Percentiles rank a stretch among this genome's conserved stretches.
phyloP scores from a whole-genome alignment of 176 grass and related monocot species.

The Rhynchospora breviuscula region DNA sequence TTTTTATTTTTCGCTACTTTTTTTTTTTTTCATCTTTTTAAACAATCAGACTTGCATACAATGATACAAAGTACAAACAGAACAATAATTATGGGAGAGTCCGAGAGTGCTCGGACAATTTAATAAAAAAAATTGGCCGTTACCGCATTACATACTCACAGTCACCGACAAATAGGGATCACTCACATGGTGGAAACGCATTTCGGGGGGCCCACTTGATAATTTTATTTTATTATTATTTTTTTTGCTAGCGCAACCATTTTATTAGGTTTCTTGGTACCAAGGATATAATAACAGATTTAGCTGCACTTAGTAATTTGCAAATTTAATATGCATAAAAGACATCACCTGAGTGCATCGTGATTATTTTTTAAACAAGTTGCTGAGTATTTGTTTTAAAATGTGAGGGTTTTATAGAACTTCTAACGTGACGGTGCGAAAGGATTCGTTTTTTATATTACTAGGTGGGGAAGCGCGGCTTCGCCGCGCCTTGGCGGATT shows the following conservation, averaged over 20 bases:
- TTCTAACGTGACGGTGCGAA: not conserved
- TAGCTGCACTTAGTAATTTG: not conserved
- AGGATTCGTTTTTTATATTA: no score
- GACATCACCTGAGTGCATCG: not conserved
- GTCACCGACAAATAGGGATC: conserved; percentile 13
- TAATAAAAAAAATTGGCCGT: not conserved
- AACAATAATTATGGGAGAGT: not conserved
- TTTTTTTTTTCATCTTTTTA: not conserved
- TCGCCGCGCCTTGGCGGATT: no score
- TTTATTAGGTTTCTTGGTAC: not conserved
- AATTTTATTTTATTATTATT: not conserved
- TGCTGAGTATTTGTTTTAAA: not conserved
- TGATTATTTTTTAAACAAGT: not conserved
- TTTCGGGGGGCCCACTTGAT: not conserved
- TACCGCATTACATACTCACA: conserved; percentile 10
- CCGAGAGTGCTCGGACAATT: not conserved
- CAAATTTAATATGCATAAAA: not conserved
- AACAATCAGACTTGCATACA: not conserved
- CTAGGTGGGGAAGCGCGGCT: no score
- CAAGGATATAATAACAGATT: not conserved
- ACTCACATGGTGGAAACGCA: not conserved
- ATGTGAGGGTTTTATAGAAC: not conserved
- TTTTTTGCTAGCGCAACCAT: not conserved
- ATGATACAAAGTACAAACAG: not conserved
- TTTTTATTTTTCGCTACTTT: not conserved